phyloP scores from a whole-genome alignment of 192 early-diverging fungal genomes.

The Thamnidium elegans region DNA sequence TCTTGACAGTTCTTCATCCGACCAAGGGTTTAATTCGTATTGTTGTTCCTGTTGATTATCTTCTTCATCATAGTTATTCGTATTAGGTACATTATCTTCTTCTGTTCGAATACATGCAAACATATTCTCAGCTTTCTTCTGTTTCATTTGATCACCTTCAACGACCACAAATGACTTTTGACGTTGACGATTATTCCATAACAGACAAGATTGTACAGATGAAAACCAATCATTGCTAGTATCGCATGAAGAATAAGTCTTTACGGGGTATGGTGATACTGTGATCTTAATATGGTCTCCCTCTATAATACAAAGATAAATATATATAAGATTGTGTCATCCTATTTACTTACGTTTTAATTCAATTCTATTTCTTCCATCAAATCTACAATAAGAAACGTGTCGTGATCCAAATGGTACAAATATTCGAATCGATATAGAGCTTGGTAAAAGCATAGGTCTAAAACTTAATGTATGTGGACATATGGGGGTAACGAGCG shows the following conservation, averaged over 20 bases:
- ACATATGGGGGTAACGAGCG: slow-evolving; percentile 90
- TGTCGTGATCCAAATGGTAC: slow-evolving; percentile 77
- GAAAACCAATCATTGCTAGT: slow-evolving; percentile 89
- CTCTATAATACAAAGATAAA: slow-evolving; percentile 31
- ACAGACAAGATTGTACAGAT: slow-evolving; percentile 73
- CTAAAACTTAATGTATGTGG: slow-evolving; percentile 90
- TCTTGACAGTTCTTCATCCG: slow-evolving; percentile 12
- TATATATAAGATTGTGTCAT: not conserved
- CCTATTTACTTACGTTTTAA: slow-evolving; percentile 53
- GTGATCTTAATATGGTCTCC: slow-evolving; percentile 87
- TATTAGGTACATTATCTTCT: not conserved
- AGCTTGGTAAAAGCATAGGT: slow-evolving; percentile 92
- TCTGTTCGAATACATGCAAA: slow-evolving; percentile 11
- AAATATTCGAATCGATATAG: slow-evolving; percentile 80
- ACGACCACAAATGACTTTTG: slow-evolving; percentile 75
- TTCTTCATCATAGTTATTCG: not conserved
- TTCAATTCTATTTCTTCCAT: slow-evolving; percentile 88
- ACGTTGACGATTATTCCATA: slow-evolving; percentile 88
- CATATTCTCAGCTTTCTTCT: not conserved
- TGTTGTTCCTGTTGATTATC: not conserved
- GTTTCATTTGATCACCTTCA: slow-evolving; percentile 11
- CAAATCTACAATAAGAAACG: slow-evolving; percentile 91
- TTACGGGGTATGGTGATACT: slow-evolving; percentile 78
- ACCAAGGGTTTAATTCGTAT: slow-evolving; percentile 11
- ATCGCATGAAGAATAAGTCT: slow-evolving; percentile 75